Base-by-base conservation (phyloP, 768 basidiomycete species). In the Tylopilus subfusipes region DNA sequence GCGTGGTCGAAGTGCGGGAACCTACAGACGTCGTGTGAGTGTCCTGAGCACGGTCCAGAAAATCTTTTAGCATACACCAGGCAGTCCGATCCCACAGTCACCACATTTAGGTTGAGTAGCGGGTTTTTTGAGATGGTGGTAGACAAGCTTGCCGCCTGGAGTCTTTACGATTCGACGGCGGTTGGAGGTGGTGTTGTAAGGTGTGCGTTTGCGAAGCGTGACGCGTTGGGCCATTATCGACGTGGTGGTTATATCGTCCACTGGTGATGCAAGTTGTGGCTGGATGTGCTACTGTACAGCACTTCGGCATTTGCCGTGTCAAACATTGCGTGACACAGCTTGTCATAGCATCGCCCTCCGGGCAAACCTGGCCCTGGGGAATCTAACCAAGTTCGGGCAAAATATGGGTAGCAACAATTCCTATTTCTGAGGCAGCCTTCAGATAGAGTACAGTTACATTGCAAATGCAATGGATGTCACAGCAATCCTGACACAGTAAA, bases 111-210 rank as follows among this genome's bases (percentile, higher is more conserved):
- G 96, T 43, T 88, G 78, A 29, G 90, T 83, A 53, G 86, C 87
- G 62, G 84, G 85, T 80, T 99, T 98, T 85, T 95, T 92, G 76
- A 98, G 78, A 75, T 97, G 91, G 79, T 98, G 95, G 79, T 96
- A 95, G 66, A 96, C 93, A 65, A 98, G 88, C 77, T 90, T 93
- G 62, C 97, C 97, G 76, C 96, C 97, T 51, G 97, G 97, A 34
- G 97, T 98, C 83, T 98, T 98, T 57, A 98, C 85, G 62, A 98
- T 83, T 65, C 94, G 88, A 72, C 95, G 83, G 71, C 93, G 85
- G 83, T 88, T 94, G 55, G 96, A 98, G 67, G 86, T 86, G 76
- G 97, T 98, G 86, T 97, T 98, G 83, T 99, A 97, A 21, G 93
- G 85, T 64, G 88, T 87, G 73, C 97, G 93, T 78, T 97, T 99